phyloP scores from a whole-genome alignment of 176 grass and related monocot species.

The Rhynchospora tenuis region DNA sequence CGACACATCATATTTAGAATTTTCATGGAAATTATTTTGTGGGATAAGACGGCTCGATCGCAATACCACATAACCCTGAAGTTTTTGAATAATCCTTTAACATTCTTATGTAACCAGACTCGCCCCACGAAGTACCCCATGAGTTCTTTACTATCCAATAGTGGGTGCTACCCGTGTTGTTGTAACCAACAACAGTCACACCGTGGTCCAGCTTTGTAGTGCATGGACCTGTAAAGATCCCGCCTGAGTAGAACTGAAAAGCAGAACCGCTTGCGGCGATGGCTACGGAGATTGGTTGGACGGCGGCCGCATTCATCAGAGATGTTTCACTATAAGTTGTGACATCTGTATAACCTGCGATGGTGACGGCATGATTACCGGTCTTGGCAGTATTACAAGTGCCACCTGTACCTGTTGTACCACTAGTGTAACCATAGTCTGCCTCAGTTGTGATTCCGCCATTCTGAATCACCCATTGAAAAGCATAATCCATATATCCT shows the following conservation, averaged over 20 bases:
- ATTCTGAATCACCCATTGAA: too few relatives aligned
- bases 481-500: constrained; percentile 8
- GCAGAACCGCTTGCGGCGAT: background rate
- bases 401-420: too few relatives aligned
- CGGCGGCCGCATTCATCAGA: too few relatives aligned
- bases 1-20: background rate
- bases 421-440: too few relatives aligned
- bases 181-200: constrained; percentile 4
- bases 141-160: constrained; percentile 20
- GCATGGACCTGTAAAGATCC: constrained; percentile 7
- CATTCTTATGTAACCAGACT: constrained; percentile 22
- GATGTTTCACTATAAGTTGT: too few relatives aligned
- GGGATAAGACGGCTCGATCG: background rate
- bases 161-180: background rate
- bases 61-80: constrained; percentile 3
- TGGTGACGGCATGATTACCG: too few relatives aligned
- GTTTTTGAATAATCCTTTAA: background rate
- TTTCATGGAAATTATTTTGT: background rate
- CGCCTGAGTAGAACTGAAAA: constrained; percentile 1
- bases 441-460: too few relatives aligned
- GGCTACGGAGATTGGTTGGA: constrained; percentile 12
- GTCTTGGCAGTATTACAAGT: too few relatives aligned
- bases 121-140: constrained; percentile 3
- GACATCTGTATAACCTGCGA: too few relatives aligned
- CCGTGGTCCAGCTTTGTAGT: background rate